A percentile compares a stretch with the other conserved stretches of the same genome.
Conservation (phyloP, 148 eudicot genomes). For the Amaranthus palmeri region DNA sequence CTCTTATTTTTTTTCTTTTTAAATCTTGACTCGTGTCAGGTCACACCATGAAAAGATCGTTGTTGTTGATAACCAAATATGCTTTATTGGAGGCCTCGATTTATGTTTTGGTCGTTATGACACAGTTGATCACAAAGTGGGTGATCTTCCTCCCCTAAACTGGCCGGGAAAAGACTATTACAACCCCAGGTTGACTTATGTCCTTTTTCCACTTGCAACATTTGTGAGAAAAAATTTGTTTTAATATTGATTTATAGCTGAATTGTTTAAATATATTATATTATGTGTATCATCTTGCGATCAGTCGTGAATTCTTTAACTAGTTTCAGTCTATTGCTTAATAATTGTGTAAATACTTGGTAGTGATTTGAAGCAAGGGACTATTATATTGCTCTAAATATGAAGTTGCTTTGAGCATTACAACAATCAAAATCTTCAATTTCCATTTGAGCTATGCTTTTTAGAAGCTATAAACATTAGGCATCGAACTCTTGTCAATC, state of each 20-base stretch:
- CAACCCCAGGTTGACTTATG: constrained; percentile 69
- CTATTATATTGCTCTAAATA: not conserved
- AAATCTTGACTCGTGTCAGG: constrained; percentile 42
- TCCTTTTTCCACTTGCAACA: not conserved
- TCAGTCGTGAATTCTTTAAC: not conserved
- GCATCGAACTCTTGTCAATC: not conserved
- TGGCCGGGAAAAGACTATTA: constrained; percentile 99
- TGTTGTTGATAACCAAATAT: constrained; percentile 80
- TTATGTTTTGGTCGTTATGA: constrained; percentile 97
- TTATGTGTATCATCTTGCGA: not conserved
- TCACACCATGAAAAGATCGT: constrained; percentile 98
- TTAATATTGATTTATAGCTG: not conserved
- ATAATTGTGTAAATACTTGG: too few species aligned
- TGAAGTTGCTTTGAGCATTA: not conserved
- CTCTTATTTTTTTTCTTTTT: not conserved
- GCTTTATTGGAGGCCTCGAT: constrained; percentile 96
- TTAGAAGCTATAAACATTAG: not conserved
- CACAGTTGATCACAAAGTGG: constrained; percentile 71
- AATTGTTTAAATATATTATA: not conserved
- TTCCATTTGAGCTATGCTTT: not conserved
- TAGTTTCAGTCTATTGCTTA: not conserved
- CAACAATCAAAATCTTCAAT: not conserved
- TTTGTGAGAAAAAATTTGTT: not conserved
- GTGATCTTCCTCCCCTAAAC: constrained; percentile 55
- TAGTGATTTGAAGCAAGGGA: too few species aligned